phyloP scores from a whole-genome alignment of 106 monocot genomes.

The Agapanthus africanus region DNA sequence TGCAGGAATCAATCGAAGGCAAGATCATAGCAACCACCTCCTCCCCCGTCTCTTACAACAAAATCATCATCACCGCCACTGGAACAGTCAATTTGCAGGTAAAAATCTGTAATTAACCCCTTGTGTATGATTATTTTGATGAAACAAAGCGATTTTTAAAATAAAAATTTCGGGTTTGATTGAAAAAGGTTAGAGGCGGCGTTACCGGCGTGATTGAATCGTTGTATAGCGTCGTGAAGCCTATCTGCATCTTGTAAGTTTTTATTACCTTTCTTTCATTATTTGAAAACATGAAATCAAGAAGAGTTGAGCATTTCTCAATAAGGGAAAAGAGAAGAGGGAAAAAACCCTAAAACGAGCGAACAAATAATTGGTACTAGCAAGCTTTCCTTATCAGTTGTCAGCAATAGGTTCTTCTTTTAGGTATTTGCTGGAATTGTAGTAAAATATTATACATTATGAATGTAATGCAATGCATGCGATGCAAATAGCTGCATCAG shows the following conservation, averaged over 20 bases:
- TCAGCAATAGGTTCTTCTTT: no score
- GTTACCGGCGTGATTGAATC: conserved; percentile 38
- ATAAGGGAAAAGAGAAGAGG: no score
- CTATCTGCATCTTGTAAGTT: conserved; percentile 33
- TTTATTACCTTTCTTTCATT: no score
- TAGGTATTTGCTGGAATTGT: no score
- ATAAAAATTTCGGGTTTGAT: background rate
- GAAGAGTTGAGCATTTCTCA: no score
- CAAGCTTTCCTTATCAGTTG: no score
- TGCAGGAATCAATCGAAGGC: conserved; percentile 32
- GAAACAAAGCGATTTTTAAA: background rate
- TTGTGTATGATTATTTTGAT: background rate
- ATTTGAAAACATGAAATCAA: no score
- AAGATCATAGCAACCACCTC: conserved; percentile 24
- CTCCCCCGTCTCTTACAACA: conserved; percentile 25
- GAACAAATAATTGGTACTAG: no score
- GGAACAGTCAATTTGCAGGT: conserved; percentile 44
- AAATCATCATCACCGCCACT: conserved; percentile 24
- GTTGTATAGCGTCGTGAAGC: conserved; percentile 36
- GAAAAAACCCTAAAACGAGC: no score
- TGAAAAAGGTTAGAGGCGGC: conserved; percentile 33
- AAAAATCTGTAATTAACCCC: background rate
- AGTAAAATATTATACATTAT: no score
- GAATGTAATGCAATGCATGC: no score
- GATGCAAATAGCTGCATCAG: background rate